These are phyloP conservation scores for Gentiana dahurica DNA, from an alignment of 257 asterid species.

Conservation along the genomic window DNA sequence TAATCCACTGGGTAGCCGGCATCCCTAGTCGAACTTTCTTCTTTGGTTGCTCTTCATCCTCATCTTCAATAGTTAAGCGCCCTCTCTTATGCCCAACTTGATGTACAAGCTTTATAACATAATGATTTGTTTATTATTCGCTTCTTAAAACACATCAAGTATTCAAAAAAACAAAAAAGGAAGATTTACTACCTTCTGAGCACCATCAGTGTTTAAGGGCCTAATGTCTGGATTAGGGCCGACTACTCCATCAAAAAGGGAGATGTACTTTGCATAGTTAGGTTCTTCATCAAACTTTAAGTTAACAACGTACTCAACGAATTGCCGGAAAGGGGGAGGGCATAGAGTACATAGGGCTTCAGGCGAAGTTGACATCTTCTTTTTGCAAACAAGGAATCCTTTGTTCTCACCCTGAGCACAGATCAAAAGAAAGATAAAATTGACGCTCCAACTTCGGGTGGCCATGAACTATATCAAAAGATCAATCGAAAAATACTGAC, in stretches of 20 bases:
- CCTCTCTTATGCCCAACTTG: slow-evolving; percentile 17
- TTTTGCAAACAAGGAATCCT: slow-evolving; percentile 8
- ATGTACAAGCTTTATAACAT: slow-evolving; percentile 6
- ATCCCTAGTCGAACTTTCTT: slow-evolving; percentile 15
- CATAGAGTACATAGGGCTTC: slow-evolving; percentile 11
- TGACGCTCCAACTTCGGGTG: too few relatives aligned
- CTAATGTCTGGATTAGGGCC: slow-evolving; percentile 14
- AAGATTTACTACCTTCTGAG: slow-evolving; percentile 11
- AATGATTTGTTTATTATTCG: neutral
- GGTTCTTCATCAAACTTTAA: slow-evolving; percentile 19
- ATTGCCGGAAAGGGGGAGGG: slow-evolving; percentile 14
- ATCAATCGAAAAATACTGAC: slow-evolving; percentile 12
- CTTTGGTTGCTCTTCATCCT: slow-evolving; percentile 15
- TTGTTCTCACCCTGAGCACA: slow-evolving; percentile 3
- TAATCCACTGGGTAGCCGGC: slow-evolving; percentile 12
- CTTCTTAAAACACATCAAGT: neutral
- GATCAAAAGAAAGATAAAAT: neutral
- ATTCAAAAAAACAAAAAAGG: neutral
- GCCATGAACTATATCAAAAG: neutral
- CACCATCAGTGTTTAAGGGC: slow-evolving; percentile 17
- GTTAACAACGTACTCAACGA: slow-evolving; percentile 13
- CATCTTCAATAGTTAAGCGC: slow-evolving; percentile 8
- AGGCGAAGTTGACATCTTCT: slow-evolving; percentile 16
- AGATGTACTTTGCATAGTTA: slow-evolving; percentile 10
- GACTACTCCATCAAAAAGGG: slow-evolving; percentile 12